Evolutionary conservation across 352 stramenopile genomes (phyloP), one percentile per base, ranked within the genome.

Genomic region (Phytopythium aichiense): DNA sequence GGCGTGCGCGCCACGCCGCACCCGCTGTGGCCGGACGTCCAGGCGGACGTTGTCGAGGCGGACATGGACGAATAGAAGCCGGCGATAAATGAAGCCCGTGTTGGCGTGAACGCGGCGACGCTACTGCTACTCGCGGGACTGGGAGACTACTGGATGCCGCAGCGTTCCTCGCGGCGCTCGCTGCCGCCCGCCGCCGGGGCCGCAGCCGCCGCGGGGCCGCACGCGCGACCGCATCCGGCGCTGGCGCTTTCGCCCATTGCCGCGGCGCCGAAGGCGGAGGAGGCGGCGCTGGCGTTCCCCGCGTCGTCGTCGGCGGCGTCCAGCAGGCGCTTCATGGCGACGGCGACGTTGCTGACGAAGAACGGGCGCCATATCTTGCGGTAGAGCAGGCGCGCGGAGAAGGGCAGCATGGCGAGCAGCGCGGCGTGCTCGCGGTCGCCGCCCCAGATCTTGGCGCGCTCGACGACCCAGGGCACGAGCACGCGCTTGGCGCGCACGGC

Each of bases 391-490:
- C 75, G 77, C 13, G 84, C 81, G 7, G 83, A 89, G 59, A 91
- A 88, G 9, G 85, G 81, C 61, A 94, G 65, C 78, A 91, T 84
- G 11, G 72, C 61, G 46, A 89, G 69, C 60, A 92, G 81, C 45
- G 67, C 81, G 35, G 81, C 68, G 65, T 94, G 79, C 59, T 94
- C 85, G 3, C 51, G 68, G 52, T 85, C 79, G 22, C 86, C 86
- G 65, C 86, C 86, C 86, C 86, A 94, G 33, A 92, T 79, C 65
- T 92, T 92, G 65, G 74, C 89, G 31, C 86, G 86, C 45, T 94
- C 86, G 22, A 94, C 74, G 62, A 92, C 92, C 86, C 86, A 94
- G 15, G 84, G 83, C 38, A 94, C 76, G n/a, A 94, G 73, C 2
- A 94, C 77, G 38, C 84, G 83, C 60, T 94, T 94, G 13, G 77